Base-by-base conservation (phyloP, 768 basidiomycete genomes). In the Russula sp. region DNA sequence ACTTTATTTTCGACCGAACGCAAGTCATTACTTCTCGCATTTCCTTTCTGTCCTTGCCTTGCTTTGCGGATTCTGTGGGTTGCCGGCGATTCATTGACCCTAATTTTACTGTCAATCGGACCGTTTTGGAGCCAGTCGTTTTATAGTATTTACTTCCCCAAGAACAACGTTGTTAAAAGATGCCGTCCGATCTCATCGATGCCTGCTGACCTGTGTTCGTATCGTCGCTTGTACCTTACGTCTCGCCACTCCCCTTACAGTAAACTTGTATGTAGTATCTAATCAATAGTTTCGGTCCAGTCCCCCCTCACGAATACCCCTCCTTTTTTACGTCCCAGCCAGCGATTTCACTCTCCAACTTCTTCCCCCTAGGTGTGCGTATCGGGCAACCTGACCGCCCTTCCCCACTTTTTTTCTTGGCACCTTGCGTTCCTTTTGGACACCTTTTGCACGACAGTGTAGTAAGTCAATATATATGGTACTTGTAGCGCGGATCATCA, bases 241-340 rank as follows among this genome's bases (percentile, higher is more conserved):
- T 59, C 57, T 53, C 62, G 48, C 35, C 35, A 53, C 49, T 44
- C 42, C 42, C 35, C 11, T 59, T 63, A 58, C 57, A 58, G 52
- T 63, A 63, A 63, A 49, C 45, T 59, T 63, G 62, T 63, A 59
- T 63, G 62, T 63, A 63, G 62, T 59, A 63, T 13, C 62, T 63
- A 63, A 63, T 63, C 45, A 58, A 35, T 48, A 58, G 62, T 63
- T 59, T 35, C 39, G 57, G 39, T 48, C 45, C 45, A 40, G 13
- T 52, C 14, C 18, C 11, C 45, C 31, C 55, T 44, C 34, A 51
- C 61, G 56, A 63, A 53, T 58, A 37, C 56, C 57, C 56, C 20
- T 14, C 35, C 39, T 49, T 59, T 59, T 52, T 63, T 59, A 63
- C 62, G 51, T 59, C 50, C n/a, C 45, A 44, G 39, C 22, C 13